These are phyloP conservation scores for Thymus quinquecostatus DNA, from an alignment of 257 asterid species.

Conservation along the genomic window DNA sequence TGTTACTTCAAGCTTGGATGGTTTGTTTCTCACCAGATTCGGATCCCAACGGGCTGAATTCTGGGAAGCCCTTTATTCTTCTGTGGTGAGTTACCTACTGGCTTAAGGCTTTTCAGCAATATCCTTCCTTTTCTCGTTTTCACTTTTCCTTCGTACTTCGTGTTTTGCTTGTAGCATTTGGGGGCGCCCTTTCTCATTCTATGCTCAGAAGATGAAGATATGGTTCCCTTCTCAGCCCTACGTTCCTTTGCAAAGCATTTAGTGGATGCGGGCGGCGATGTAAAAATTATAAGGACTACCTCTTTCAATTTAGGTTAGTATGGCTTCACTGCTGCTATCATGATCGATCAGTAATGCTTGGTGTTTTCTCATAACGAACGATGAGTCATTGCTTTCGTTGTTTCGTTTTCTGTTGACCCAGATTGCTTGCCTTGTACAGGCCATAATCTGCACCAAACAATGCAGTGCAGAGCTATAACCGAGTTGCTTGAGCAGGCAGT, in stretches of 20 bases:
- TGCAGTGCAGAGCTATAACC: slow-evolving; percentile 42
- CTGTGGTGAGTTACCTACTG: slow-evolving; percentile 65
- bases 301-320: slow-evolving; percentile 58
- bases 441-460: slow-evolving; percentile 46
- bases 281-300: slow-evolving; percentile 53
- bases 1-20: slow-evolving; percentile 75
- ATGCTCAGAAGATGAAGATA: slow-evolving; percentile 70
- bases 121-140: slow-evolving; percentile 21
- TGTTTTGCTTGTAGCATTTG: slow-evolving; percentile 51
- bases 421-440: slow-evolving; percentile 43
- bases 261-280: slow-evolving; percentile 68
- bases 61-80: slow-evolving; percentile 80
- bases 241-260: slow-evolving; percentile 59
- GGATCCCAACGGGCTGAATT: slow-evolving; percentile 74
- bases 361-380: background rate
- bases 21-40: slow-evolving; percentile 81
- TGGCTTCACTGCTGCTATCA: background rate
- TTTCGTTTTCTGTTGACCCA: background rate
- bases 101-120: slow-evolving; percentile 4
- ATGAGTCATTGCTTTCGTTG: background rate
- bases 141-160: slow-evolving; percentile 13
- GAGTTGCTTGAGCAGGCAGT: slow-evolving; percentile 61
- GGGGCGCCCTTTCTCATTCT: slow-evolving; percentile 72
- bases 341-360: background rate
- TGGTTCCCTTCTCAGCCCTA: slow-evolving; percentile 53